A percentile compares a stretch with the other conserved stretches of the same genome.
Conservation (phyloP, 371 early-diverging fungal genomes). For the Apophysomyces variabilis region DNA sequence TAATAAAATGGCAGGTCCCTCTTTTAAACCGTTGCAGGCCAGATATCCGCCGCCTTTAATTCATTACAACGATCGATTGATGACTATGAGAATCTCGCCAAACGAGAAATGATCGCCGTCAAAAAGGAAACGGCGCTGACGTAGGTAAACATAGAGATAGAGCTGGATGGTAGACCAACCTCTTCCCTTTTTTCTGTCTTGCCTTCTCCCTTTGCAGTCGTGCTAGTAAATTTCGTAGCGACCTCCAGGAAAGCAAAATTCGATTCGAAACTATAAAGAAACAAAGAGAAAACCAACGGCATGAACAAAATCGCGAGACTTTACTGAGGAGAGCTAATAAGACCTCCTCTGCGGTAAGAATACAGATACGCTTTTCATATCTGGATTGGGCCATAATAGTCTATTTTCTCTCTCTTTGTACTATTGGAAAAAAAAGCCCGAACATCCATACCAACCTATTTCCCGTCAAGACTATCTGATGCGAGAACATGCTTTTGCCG, state of each 20-base stretch:
- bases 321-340: slow-evolving; percentile 52
- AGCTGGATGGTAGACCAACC: background rate
- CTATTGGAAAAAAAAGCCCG: slow-evolving; percentile 32
- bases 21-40: slow-evolving; percentile 48
- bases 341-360: slow-evolving; percentile 15
- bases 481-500: slow-evolving; percentile 55
- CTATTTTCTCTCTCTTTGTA: slow-evolving; percentile 10
- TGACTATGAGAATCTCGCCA: slow-evolving; percentile 74
- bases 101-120: slow-evolving; percentile 72
- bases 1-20: slow-evolving; percentile 4
- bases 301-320: slow-evolving; percentile 54
- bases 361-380: background rate
- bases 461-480: slow-evolving; percentile 44
- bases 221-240: slow-evolving; percentile 67
- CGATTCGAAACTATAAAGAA: slow-evolving; percentile 63
- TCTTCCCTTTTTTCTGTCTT: background rate
- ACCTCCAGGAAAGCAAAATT: slow-evolving; percentile 57
- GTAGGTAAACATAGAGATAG: slow-evolving; percentile 47
- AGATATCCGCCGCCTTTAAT: slow-evolving; percentile 69
- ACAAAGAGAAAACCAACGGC: slow-evolving; percentile 50
- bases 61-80: slow-evolving; percentile 72
- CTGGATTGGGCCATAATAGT: background rate
- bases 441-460: slow-evolving; percentile 52
- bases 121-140: slow-evolving; percentile 77
- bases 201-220: slow-evolving; percentile 43